These are phyloP conservation scores for Penicillium decumbens DNA, from an alignment of 2,329 filamentous ascomycete genomes.

Conservation along the genomic window DNA sequence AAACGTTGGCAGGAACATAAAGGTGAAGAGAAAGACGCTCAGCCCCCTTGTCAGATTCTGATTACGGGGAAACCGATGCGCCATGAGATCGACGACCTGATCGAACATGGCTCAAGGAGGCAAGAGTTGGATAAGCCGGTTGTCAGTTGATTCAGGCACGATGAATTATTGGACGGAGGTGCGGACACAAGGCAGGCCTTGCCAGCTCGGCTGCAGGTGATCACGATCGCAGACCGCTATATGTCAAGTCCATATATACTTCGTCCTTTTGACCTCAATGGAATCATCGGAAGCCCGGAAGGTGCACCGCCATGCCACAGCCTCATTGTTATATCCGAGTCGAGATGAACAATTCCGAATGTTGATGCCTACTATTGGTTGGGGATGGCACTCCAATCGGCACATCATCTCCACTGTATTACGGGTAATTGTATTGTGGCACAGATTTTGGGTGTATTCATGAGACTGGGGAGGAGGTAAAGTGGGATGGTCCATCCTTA, in stretches of 20 bases:
- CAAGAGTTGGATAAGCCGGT: not conserved
- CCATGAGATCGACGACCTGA: constrained; percentile 25
- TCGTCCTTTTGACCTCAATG: not conserved
- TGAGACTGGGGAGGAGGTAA: not conserved
- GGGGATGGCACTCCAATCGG: constrained; percentile 1
- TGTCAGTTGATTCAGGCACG: not conserved
- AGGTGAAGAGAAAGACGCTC: constrained; percentile 32
- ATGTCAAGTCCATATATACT: not conserved
- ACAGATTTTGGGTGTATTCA: not conserved
- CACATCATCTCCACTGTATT: constrained; percentile 2
- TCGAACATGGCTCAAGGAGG: constrained; percentile 13
- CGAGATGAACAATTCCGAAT: not conserved
- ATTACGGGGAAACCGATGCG: constrained; percentile 25
- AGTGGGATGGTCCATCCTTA: not conserved
- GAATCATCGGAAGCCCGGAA: not conserved
- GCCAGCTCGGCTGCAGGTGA: not conserved
- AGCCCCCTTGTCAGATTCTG: constrained; percentile 29
- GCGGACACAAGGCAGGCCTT: not conserved
- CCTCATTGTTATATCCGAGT: not conserved
- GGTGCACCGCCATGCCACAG: not conserved
- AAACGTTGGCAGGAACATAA: constrained; percentile 35
- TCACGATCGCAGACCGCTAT: not conserved
- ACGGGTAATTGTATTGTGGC: not conserved
- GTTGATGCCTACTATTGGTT: constrained; percentile 4
- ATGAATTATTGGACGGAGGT: not conserved